These are phyloP conservation scores for Erigeron philadelphicus DNA, from an alignment of 140 eudicot genomes.

Conservation along the genomic window DNA sequence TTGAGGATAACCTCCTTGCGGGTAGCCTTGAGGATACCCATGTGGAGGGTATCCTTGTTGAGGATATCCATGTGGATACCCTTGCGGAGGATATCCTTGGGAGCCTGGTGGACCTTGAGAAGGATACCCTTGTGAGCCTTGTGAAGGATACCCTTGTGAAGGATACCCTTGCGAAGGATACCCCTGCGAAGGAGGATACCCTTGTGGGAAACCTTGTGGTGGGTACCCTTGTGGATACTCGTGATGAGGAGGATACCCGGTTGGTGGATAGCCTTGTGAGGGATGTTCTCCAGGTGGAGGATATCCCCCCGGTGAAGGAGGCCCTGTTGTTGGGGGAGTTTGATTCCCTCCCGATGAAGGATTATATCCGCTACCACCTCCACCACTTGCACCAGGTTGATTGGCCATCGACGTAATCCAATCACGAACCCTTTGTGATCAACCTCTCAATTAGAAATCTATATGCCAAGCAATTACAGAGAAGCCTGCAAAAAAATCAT, in stretches of 20 bases:
- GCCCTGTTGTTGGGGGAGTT: constrained; percentile 7
- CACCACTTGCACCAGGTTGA: constrained; percentile 20
- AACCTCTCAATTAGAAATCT: background rate
- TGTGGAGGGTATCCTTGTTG: constrained; percentile 24
- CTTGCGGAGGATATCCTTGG: constrained; percentile 21
- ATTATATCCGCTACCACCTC: background rate
- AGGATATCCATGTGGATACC: constrained; percentile 26
- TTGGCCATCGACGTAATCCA: constrained; percentile 26
- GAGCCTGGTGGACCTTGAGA: constrained; percentile 7
- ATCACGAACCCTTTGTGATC: constrained; percentile 15
- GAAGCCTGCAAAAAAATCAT: constrained; percentile 13
- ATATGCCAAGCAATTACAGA: background rate
- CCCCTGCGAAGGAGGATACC: constrained; percentile 29
- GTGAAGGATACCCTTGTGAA: constrained; percentile 23
- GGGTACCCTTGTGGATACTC: constrained; percentile 14
- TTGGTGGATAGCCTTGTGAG: constrained; percentile 2
- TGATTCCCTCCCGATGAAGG: constrained; percentile 8
- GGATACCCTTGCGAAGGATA: constrained; percentile 31
- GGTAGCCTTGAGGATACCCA: constrained; percentile 28
- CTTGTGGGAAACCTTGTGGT: constrained; percentile 21
- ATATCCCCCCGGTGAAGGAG: constrained; percentile 14
- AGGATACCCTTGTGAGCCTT: constrained; percentile 24
- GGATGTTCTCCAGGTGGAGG: constrained; percentile 6
- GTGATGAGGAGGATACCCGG: constrained; percentile 15
- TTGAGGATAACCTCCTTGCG: constrained; percentile 27